Evolutionary conservation across 768 basidiomycete genomes (phyloP), one percentile per base, ranked within the genome.

Genomic region (Austroboletus eburneus): DNA sequence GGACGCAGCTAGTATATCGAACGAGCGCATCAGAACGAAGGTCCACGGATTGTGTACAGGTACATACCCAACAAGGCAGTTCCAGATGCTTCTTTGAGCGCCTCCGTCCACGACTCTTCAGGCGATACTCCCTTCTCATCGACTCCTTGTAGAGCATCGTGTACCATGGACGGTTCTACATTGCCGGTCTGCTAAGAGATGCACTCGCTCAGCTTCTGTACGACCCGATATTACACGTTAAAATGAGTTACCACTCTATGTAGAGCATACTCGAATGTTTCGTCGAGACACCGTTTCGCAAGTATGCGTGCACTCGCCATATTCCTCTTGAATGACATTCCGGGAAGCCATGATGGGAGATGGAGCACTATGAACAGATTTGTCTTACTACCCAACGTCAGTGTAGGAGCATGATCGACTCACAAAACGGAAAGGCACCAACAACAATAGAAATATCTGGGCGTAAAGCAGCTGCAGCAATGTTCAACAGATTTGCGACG

Each of bases 311-410:
- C 42, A 8, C 4, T 20, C 3, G 22, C 44, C 46, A 51, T 43
- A 1, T 41, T 17, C 2, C 18, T 35, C 10, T 35, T 35, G 34
- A 35, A 35, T 10, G 34, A 35, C 34, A 35, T 18, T 20, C 30
- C 53, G 0, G 55, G 52, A 14, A 56, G 39, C 52, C 55, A 56
- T 4, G 46, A 13, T 3, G 55, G 55, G 5, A 27, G 12, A 27
- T 12, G 27, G 12, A 27, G 27, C 7, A 27, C 27, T 27, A n/a
- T n/a, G n/a, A n/a, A n/a, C n/a, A 27, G 27, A 27, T 27, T 27
- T 5, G 27, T 27, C 27, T 6, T 27, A 27, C 5, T 27, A 27
- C 7, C 12, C 12, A 6, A 12, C 27, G 27, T 27, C 7, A 27
- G 7, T 6, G 27, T 27, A 32, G 12, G 30, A 32, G 14, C 12